Conservation (phyloP, 75 land plant species). For the Sequoia sempervirens region DNA sequence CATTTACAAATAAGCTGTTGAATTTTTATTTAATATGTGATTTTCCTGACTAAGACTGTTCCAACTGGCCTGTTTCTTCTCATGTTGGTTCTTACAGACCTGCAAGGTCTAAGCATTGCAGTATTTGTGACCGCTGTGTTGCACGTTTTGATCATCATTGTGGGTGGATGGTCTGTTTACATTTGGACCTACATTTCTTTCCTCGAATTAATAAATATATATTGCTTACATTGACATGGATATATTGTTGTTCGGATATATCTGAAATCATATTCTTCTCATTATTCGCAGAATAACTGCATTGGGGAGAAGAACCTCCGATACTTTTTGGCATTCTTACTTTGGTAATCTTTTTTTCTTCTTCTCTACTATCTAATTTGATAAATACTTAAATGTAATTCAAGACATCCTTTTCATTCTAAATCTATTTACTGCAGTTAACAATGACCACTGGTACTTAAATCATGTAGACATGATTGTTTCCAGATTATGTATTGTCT, state of each 20-base stretch:
- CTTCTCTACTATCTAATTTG: neutral
- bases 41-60: neutral
- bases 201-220: neutral
- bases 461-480: neutral
- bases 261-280: neutral
- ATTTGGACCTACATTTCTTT: neutral
- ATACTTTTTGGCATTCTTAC: conserved; percentile 85
- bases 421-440: neutral
- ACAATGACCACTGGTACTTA: neutral
- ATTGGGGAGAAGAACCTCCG: conserved; percentile 95
- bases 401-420: neutral
- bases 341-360: conserved; percentile 55
- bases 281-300: conserved; percentile 81
- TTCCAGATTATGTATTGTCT: neutral
- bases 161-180: conserved; percentile 91
- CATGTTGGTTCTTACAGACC: conserved; percentile 48
- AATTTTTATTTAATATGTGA: neutral
- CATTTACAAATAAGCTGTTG: neutral
- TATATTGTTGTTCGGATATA: neutral
- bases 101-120: conserved; percentile 96
- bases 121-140: conserved; percentile 91
- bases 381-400: neutral
- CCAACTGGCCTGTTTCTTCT: neutral
- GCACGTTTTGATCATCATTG: conserved; percentile 99
- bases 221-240: neutral